Evolutionary conservation across 2,329 filamentous ascomycete genomes (phyloP), one percentile per base, ranked within the genome.

Genomic region (Graphilbum fragrans): DNA sequence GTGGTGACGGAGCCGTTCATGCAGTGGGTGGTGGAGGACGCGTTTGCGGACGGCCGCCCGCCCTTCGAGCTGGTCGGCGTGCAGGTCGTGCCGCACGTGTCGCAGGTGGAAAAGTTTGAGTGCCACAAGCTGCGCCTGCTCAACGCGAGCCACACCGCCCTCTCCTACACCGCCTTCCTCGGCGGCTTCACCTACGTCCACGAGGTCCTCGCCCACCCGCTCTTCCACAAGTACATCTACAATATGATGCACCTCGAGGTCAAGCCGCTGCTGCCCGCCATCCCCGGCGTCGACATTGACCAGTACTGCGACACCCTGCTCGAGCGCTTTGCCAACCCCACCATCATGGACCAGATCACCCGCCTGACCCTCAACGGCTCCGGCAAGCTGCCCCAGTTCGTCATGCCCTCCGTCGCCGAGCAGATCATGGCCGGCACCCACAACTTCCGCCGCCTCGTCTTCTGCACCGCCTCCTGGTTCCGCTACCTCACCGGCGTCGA

Each of bases 211-310:
- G 58, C 62, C 53, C 50, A 71, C 58, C 63, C 65, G 1, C 36
- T 63, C 12, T 69, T 65, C 58, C 53, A 55, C 58, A 59, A 63
- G 47, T 68, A 67, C 46, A 55, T 72, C 35, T 67, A 61, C 62
- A 63, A 70, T 55, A 70, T 72, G 67, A 71, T 72, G 69, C 66
- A 72, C 46, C 50, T 67, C 32, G 69, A 72, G 55, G 67, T 71
- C 42, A 70, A 70, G 58, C 69, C 69, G 0, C 57, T 69, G 16
- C 56, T 72, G 29, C 69, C 69, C 19, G 60, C 60, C 8, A 72
- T 72, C 31, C 58, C 60, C 0, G 69, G 66, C 31, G 67, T 72
- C 45, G 55, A 69, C 49, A 64, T 72, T 39, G 67, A 72, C 48
- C 48, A 66, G 49, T 72, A 72, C 56, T 70, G 66, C 60, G 56